Conservation (phyloP, 2,329 filamentous ascomycete genomes). For the Xylaria polymorpha region DNA sequence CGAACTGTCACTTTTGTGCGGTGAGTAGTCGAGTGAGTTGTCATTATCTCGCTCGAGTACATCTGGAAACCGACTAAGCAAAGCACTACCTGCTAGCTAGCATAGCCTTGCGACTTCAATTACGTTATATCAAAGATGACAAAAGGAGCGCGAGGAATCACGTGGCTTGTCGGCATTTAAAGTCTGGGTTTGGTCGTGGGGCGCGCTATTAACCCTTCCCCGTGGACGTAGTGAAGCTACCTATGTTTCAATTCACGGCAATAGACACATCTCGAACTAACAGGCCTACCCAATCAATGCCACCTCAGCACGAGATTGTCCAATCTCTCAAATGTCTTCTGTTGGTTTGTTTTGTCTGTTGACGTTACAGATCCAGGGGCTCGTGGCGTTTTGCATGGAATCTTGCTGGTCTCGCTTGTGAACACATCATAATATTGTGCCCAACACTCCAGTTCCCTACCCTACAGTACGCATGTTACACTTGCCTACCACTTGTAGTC, state of each 20-base stretch:
- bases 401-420: conserved; percentile 9
- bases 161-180: not conserved
- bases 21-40: not conserved
- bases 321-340: not conserved
- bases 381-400: conserved; percentile 11
- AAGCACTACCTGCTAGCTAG: not conserved
- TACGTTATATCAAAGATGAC: not conserved
- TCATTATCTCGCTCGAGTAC: not conserved
- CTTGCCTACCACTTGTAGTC: not conserved
- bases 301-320: not conserved
- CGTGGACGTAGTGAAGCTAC: not conserved
- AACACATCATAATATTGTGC: not conserved
- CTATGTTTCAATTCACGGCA: too few species aligned
- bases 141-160: not conserved
- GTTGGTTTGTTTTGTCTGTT: conserved; percentile 4
- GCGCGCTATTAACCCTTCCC: not conserved
- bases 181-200: not conserved
- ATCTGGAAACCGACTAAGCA: not conserved
- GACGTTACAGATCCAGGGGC: not conserved
- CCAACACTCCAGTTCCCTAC: not conserved
- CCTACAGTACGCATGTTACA: too few species aligned
- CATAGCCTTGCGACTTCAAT: not conserved
- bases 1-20: conserved; percentile 2
- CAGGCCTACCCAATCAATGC: not conserved
- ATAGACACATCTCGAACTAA: not conserved